Conservation (phyloP, 345 rosid genomes). For the Lagerstroemia speciosa region DNA sequence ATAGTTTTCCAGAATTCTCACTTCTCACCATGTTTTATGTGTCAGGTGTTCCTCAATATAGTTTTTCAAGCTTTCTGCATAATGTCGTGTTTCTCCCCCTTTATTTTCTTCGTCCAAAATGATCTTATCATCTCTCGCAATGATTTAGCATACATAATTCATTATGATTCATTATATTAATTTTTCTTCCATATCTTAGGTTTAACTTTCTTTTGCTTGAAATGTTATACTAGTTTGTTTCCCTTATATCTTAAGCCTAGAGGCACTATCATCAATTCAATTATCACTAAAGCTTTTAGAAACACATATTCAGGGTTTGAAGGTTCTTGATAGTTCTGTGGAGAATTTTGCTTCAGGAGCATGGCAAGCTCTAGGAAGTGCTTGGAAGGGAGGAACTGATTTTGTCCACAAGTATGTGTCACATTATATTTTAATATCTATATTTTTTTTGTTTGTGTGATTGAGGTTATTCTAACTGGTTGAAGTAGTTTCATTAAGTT, state of each 20-base stretch:
- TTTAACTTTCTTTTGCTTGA: too few species aligned
- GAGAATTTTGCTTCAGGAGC: conserved; percentile 95
- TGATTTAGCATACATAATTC: neutral
- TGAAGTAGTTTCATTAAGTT: neutral
- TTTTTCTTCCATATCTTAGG: too few species aligned
- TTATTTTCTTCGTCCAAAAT: neutral
- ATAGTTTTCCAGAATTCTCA: neutral
- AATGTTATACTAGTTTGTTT: neutral
- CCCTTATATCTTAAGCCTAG: neutral
- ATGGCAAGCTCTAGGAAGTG: conserved; percentile 87
- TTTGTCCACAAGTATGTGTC: conserved; percentile 74
- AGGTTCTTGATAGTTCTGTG: conserved; percentile 80
- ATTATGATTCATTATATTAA: neutral
- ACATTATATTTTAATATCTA: conserved; percentile 4
- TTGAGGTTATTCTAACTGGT: neutral
- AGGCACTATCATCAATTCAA: neutral
- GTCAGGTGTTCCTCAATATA: neutral
- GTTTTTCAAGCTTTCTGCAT: neutral
- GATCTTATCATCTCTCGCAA: neutral
- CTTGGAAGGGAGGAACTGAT: conserved; percentile 63
- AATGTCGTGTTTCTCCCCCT: neutral
- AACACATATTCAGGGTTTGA: conserved; percentile 53
- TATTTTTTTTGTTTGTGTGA: neutral
- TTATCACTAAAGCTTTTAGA: neutral
- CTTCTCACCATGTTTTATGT: neutral